Base-by-base conservation (phyloP, 2,329 filamentous ascomycete species). In the Phoma sp. region DNA sequence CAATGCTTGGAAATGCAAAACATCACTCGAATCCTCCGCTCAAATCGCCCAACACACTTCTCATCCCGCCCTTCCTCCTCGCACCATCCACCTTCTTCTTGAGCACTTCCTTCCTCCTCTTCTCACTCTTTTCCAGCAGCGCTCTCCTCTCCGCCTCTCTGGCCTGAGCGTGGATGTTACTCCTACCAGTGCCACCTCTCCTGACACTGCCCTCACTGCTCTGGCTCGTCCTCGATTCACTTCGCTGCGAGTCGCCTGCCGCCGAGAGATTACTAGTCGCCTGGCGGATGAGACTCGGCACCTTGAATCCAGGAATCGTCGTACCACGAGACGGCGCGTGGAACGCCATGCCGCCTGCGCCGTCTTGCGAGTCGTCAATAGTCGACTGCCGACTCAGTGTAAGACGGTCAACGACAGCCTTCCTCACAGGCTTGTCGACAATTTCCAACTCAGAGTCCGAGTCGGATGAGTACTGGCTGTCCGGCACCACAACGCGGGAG, bases 401-500 rank as follows among this genome's bases (percentile, higher is more conserved):
- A 59, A 93, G 87, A 50, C 91, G 88, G 74, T 96, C 89, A 42
- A 93, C 84, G 46, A 92, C 80, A 52, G 72, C 46, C 38, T 76
- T 74, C 1, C 65, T 27, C 2, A 30, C 11, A 0, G 42, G 47
- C 13, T 45, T 67, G 65, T 73, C 71, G 11, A 66, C 60, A 58
- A 66, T 58, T 44, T 80, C 53, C 72, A 79, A 75, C 25, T 74
- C 72, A 0, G 46, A 50, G 41, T 55, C 52, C 0, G 76, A 77
- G 38, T 74, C 69, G 18, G 68, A 66, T 32, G 66, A 57, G 58
- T 62, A 66, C 59, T 77, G 69, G 13, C 83, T 82, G 52, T 84
- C 80, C 24, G 85, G 83, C 38, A 89, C 86, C 6, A 79, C 69
- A n/a, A 78, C 69, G 14, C 64, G 65, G 0, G 80, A 80, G 35